Percentiles rank a stretch among this genome's conserved stretches.
These are phyloP conservation scores for Xylariaceae sp. DNA, from an alignment of 2,329 filamentous ascomycete species.

Conservation along the genomic window DNA sequence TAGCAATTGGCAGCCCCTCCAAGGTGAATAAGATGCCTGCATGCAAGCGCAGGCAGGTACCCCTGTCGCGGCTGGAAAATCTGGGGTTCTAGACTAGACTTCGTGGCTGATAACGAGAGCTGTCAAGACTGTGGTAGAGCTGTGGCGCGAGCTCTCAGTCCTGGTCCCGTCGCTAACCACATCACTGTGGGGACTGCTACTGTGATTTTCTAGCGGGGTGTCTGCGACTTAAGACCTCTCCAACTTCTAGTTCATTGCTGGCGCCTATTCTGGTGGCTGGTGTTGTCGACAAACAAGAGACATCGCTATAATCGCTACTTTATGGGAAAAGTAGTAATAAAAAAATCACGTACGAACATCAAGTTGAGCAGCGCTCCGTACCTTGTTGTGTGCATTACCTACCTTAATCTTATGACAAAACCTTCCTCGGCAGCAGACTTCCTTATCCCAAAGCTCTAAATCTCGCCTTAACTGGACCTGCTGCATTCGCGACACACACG, in stretches of 20 bases:
- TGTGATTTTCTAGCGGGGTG: slow-evolving; percentile 35
- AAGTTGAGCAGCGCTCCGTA: too few species aligned
- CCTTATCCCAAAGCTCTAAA: not conserved
- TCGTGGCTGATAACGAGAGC: slow-evolving; percentile 28
- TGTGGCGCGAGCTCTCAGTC: slow-evolving; percentile 38
- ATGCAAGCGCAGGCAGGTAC: slow-evolving; percentile 16
- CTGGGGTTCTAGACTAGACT: too few species aligned
- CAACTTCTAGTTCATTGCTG: not conserved
- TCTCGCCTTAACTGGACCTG: not conserved
- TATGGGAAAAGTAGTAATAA: not conserved
- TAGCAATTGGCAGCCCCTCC: slow-evolving; percentile 26
- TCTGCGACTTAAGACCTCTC: too few species aligned
- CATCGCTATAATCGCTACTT: not conserved
- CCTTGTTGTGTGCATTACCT: slow-evolving; percentile 1
- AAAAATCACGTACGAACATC: not conserved
- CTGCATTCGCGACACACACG: not conserved
- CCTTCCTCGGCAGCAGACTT: slow-evolving; percentile 11
- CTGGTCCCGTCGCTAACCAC: slow-evolving; percentile 12
- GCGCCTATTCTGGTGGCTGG: not conserved
- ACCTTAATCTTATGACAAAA: slow-evolving; percentile 3
- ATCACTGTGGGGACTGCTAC: slow-evolving; percentile 1
- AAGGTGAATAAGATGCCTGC: slow-evolving; percentile 2
- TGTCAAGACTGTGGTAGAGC: not conserved
- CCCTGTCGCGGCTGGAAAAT: slow-evolving; percentile 21
- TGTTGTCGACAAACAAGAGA: not conserved